Percentiles rank a stretch among this genome's conserved stretches.
Conservation (phyloP, 78 protist genomes). For the Emiliania huxleyi region DNA sequence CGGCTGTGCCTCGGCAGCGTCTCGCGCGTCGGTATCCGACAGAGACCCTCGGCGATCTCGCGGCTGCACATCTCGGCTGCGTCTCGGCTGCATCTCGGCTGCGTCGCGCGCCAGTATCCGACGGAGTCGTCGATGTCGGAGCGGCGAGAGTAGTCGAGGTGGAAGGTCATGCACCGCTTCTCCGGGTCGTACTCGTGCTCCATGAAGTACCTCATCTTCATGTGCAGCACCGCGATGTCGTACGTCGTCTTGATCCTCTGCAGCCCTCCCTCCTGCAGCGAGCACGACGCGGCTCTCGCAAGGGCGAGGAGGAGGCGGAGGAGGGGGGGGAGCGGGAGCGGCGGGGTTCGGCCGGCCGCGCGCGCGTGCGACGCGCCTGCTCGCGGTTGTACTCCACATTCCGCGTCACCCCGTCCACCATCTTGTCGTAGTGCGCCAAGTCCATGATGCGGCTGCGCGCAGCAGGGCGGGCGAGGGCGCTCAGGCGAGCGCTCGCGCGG, state of each 20-base stretch:
- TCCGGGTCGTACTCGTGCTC: not conserved
- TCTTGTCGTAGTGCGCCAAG: not conserved
- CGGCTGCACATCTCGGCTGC: not conserved
- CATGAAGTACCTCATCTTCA: not conserved
- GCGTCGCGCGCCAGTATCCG: not conserved
- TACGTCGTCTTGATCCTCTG: not conserved
- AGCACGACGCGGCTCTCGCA: not conserved
- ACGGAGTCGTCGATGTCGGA: slow-evolving; percentile 5
- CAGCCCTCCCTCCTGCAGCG: not conserved
- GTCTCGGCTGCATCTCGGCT: too few species aligned
- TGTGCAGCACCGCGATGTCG: not conserved
- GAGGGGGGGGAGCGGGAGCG: too few species aligned
- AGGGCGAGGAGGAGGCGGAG: not conserved
- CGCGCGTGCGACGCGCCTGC: not conserved
- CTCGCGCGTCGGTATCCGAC: too few species aligned
- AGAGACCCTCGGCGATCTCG: not conserved
- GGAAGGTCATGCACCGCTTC: not conserved
- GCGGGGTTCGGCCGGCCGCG: not conserved
- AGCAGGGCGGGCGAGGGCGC: too few species aligned
- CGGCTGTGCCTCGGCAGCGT: too few species aligned
- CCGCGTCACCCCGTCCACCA: not conserved
- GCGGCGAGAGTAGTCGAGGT: not conserved
- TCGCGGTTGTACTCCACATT: not conserved
- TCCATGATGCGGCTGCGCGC: not conserved
- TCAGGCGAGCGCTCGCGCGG: not conserved